A percentile compares a stretch with the other conserved stretches of the same genome.
phyloP scores from a whole-genome alignment of 2,329 filamentous ascomycete species.

The Nigrospora sphaerica region DNA sequence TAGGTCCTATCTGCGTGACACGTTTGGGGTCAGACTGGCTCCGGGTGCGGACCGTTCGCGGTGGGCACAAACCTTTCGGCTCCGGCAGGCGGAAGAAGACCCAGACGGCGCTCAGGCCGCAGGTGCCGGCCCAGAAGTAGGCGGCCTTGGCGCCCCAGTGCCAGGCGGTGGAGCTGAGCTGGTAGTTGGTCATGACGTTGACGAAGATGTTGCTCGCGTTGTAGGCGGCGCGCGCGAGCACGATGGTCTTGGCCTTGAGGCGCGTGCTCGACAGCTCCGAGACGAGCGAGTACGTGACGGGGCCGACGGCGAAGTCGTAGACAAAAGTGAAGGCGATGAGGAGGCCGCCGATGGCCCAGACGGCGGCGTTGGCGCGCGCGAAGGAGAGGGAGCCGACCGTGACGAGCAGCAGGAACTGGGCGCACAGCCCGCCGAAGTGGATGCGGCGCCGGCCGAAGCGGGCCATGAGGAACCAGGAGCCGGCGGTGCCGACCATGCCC shows the following conservation, averaged over 20 bases:
- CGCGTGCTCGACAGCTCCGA: conserved; percentile 47
- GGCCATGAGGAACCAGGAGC: conserved; percentile 43
- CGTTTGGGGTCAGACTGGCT: background rate
- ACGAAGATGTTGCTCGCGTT: conserved; percentile 43
- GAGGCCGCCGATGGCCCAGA: conserved; percentile 38
- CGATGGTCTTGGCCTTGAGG: conserved; percentile 47
- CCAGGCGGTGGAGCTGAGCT: conserved; percentile 37
- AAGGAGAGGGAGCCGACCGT: conserved; percentile 33
- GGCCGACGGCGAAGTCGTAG: conserved; percentile 48
- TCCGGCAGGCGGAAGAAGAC: conserved; percentile 46
- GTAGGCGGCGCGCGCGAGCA: conserved; percentile 39
- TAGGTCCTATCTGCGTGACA: conserved; percentile 25
- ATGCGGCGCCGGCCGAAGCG: conserved; percentile 42
- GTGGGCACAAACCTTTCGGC: conserved; percentile 31
- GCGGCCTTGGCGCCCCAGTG: conserved; percentile 41
- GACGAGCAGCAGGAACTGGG: conserved; percentile 30
- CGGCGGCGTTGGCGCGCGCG: conserved; percentile 20
- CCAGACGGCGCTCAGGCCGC: conserved; percentile 40
- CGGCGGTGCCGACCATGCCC: conserved; percentile 41
- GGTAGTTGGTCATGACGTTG: conserved; percentile 41
- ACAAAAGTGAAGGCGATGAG: conserved; percentile 45
- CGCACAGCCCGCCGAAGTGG: conserved; percentile 36
- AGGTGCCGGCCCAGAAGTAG: conserved; percentile 40
- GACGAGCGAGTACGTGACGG: conserved; percentile 44
- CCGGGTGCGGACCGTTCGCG: background rate